These are phyloP conservation scores for Colletotrichum cordylinicola DNA, from an alignment of 2,329 filamentous ascomycete genomes.

Conservation along the genomic window DNA sequence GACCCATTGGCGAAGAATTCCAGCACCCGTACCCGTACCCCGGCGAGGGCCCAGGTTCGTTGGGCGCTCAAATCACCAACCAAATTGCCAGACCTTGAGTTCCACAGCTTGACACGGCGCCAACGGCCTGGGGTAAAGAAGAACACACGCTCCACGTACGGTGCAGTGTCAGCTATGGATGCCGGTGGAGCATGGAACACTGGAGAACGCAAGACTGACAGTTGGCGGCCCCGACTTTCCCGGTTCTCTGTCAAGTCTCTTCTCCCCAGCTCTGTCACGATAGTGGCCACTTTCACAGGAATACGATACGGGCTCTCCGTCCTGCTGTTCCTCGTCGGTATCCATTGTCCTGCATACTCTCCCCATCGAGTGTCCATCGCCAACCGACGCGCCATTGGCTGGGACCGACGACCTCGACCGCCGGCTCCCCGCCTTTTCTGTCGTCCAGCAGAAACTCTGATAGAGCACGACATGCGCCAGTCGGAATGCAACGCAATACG, in stretches of 20 bases:
- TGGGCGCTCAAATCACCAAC: neutral
- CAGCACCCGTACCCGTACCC: neutral
- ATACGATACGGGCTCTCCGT: neutral
- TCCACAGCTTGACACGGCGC: neutral
- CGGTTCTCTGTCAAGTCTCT: neutral
- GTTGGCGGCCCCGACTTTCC: neutral
- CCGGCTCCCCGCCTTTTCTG: neutral
- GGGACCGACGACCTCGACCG: neutral
- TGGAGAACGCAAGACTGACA: neutral
- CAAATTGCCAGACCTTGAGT: neutral
- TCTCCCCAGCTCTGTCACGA: neutral
- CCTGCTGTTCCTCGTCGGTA: neutral
- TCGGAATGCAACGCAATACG: neutral
- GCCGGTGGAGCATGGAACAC: neutral
- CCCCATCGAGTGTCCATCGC: neutral
- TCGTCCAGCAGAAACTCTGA: neutral
- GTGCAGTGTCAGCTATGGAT: neutral
- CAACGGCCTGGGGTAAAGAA: neutral
- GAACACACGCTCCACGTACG: neutral
- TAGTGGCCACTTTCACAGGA: neutral
- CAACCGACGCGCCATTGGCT: neutral
- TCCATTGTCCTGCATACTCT: neutral
- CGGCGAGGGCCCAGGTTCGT: neutral
- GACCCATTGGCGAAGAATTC: neutral
- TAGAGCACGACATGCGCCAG: neutral